These are phyloP conservation scores for Paralagenidium karlingii DNA, from an alignment of 352 stramenopile species.

Conservation along the genomic window DNA sequence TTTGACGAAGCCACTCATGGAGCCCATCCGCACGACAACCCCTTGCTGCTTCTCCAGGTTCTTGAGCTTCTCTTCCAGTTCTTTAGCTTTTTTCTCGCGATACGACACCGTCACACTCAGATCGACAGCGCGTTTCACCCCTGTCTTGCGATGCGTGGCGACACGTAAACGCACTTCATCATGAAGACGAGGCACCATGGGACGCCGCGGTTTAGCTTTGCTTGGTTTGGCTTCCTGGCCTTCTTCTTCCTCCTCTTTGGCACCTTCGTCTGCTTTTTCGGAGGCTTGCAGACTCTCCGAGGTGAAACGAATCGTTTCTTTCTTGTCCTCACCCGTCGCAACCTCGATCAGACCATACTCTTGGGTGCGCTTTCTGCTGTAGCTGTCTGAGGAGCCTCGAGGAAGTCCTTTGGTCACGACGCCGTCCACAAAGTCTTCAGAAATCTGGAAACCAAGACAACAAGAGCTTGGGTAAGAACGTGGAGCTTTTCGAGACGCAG, in stretches of 20 bases:
- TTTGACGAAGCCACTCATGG: constrained; percentile 54
- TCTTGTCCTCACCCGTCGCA: constrained; percentile 3
- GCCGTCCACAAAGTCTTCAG: constrained; percentile 37
- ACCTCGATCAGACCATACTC: constrained; percentile 32
- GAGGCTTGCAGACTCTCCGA: constrained; percentile 21
- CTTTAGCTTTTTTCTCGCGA: constrained; percentile 45
- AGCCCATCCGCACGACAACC: constrained; percentile 45
- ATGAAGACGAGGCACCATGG: constrained; percentile 30
- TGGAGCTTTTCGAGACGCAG: not conserved
- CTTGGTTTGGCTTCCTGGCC: constrained; percentile 6
- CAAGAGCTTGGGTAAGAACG: not conserved
- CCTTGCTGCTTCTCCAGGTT: constrained; percentile 41
- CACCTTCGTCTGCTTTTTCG: too few species aligned
- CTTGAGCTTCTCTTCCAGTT: constrained; percentile 49
- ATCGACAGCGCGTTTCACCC: constrained; percentile 47
- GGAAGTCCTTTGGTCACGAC: constrained; percentile 57
- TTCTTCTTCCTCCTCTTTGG: constrained; percentile 5
- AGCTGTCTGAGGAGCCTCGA: constrained; percentile 17
- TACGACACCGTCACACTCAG: constrained; percentile 42
- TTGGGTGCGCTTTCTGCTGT: constrained; percentile 24
- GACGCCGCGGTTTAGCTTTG: constrained; percentile 1
- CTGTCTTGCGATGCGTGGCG: constrained; percentile 52
- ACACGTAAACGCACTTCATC: constrained; percentile 67
- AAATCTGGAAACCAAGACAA: constrained; percentile 8
- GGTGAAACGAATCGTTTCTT: constrained; percentile 28